Evolutionary conservation across 805 yeast species (phyloP).

Genomic region (Gaillardinia entomophila): DNA sequence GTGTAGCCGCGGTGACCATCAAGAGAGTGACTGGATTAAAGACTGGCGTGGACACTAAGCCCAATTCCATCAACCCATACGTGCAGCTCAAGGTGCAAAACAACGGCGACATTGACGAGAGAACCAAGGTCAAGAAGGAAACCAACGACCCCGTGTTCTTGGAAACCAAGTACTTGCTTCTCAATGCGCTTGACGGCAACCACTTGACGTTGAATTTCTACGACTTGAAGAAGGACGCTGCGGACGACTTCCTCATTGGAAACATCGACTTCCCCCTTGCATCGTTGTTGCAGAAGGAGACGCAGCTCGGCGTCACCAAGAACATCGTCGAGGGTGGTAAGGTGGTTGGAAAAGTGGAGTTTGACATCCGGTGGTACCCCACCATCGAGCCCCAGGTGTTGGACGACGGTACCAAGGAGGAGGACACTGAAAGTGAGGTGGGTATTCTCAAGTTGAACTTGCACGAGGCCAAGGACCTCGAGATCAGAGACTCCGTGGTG

Average conservation of each 20-base stretch:
- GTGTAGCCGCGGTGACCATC: slow-evolving; percentile 61
- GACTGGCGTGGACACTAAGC: slow-evolving; percentile 34
- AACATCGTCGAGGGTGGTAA: slow-evolving; percentile 46
- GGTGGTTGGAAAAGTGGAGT: slow-evolving; percentile 53
- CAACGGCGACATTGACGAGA: slow-evolving; percentile 40
- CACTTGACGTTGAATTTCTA: slow-evolving; percentile 46
- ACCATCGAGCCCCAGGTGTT: slow-evolving; percentile 37
- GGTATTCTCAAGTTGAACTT: slow-evolving; percentile 66
- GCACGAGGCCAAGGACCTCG: slow-evolving; percentile 56
- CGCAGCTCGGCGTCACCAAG: slow-evolving; percentile 36
- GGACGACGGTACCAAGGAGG: slow-evolving; percentile 46
- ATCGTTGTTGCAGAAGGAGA: slow-evolving; percentile 54
- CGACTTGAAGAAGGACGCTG: slow-evolving; percentile 48
- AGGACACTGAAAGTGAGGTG: slow-evolving; percentile 55
- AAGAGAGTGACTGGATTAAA: slow-evolving; percentile 48
- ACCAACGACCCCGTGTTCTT: slow-evolving; percentile 59
- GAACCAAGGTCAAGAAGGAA: slow-evolving; percentile 53
- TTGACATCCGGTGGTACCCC: slow-evolving; percentile 50
- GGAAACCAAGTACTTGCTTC: slow-evolving; percentile 58
- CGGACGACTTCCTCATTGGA: slow-evolving; percentile 47
- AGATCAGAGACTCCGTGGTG: slow-evolving; percentile 42
- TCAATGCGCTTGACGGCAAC: slow-evolving; percentile 51
- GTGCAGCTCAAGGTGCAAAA: slow-evolving; percentile 34
- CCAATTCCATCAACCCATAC: slow-evolving; percentile 48
- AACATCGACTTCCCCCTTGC: slow-evolving; percentile 48